phyloP scores from a whole-genome alignment of 192 early-diverging fungal species.

The Jimgerdemannia lactiflua region DNA sequence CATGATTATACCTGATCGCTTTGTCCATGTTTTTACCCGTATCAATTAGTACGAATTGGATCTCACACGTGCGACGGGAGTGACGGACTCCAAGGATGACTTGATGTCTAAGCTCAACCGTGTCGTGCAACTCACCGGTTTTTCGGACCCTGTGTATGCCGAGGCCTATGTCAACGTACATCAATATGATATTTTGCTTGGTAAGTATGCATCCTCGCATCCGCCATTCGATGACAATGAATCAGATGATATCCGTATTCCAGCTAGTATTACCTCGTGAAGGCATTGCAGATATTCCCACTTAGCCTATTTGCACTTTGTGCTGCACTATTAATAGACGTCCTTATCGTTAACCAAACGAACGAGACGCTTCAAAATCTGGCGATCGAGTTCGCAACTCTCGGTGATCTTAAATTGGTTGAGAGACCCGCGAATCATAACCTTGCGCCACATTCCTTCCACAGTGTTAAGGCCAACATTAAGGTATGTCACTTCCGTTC shows the following conservation, averaged over 20 bases:
- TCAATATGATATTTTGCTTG: slow-evolving; percentile 95
- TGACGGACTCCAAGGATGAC: slow-evolving; percentile 64
- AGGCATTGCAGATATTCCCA: not conserved
- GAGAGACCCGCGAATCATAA: slow-evolving; percentile 90
- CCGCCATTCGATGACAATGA: not conserved
- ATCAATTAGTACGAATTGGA: slow-evolving; percentile 75
- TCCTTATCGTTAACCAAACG: slow-evolving; percentile 98
- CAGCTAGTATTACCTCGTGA: too few relatives aligned
- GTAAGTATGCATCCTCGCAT: slow-evolving; percentile 34
- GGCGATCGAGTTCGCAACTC: slow-evolving; percentile 97
- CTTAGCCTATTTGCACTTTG: too few relatives aligned
- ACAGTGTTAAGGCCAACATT: slow-evolving; percentile 94
- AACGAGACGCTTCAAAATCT: slow-evolving; percentile 93
- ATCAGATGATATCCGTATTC: not conserved
- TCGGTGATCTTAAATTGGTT: slow-evolving; percentile 97
- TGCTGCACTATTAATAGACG: slow-evolving; percentile 50
- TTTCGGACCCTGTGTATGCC: slow-evolving; percentile 98
- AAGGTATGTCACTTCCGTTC: slow-evolving; percentile 51
- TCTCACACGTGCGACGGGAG: slow-evolving; percentile 82
- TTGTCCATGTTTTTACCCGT: not conserved
- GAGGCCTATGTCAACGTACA: slow-evolving; percentile 97
- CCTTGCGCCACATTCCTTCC: slow-evolving; percentile 89
- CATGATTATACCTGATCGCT: slow-evolving; percentile 4
- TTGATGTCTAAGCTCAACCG: slow-evolving; percentile 90
- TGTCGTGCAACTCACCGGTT: slow-evolving; percentile 96